Conservation (phyloP, 345 rosid species). For the Microthlaspi erraticum region DNA sequence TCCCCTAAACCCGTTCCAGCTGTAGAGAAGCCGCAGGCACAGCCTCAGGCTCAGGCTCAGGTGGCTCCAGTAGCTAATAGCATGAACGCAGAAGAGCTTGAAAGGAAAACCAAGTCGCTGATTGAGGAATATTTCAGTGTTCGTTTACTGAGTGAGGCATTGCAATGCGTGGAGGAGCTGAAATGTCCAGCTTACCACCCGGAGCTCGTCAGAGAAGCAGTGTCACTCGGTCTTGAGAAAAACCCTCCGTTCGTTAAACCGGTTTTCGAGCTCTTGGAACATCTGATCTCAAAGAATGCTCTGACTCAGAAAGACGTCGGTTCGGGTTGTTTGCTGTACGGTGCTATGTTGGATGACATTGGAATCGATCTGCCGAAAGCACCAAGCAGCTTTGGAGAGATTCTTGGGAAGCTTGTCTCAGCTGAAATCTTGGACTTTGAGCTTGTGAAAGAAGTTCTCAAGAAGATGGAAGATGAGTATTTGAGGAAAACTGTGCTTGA, state of each 20-base stretch:
- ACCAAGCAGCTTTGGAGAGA: conserved; percentile 64
- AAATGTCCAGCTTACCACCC: conserved; percentile 62
- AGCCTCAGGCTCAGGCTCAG: conserved; percentile 22
- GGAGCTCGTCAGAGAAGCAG: conserved; percentile 73
- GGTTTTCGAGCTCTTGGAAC: conserved; percentile 52
- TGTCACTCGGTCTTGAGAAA: conserved; percentile 63
- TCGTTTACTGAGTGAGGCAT: conserved; percentile 61
- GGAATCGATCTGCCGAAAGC: conserved; percentile 79
- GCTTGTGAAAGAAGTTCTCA: conserved; percentile 54
- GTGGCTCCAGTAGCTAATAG: conserved; percentile 22
- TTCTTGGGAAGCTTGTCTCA: conserved; percentile 58
- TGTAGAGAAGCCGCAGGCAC: conserved; percentile 14
- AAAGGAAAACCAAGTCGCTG: conserved; percentile 58
- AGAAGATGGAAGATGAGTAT: conserved; percentile 58
- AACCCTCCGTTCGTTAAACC: conserved; percentile 61
- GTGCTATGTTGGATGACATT: conserved; percentile 66
- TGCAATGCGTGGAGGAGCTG: conserved; percentile 68
- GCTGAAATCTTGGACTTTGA: conserved; percentile 52
- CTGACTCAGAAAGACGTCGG: conserved; percentile 52
- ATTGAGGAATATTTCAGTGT: conserved; percentile 72
- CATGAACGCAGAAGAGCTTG: conserved; percentile 47
- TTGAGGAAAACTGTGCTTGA: conserved; percentile 49
- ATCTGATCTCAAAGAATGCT: conserved; percentile 51
- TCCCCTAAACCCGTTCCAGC: conserved; percentile 18
- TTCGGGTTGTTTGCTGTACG: conserved; percentile 62